Percentiles rank a stretch among this genome's conserved stretches.
Evolutionary conservation across 805 yeast genomes (phyloP).

Genomic region (Teunomyces barrocoloradensis): DNA sequence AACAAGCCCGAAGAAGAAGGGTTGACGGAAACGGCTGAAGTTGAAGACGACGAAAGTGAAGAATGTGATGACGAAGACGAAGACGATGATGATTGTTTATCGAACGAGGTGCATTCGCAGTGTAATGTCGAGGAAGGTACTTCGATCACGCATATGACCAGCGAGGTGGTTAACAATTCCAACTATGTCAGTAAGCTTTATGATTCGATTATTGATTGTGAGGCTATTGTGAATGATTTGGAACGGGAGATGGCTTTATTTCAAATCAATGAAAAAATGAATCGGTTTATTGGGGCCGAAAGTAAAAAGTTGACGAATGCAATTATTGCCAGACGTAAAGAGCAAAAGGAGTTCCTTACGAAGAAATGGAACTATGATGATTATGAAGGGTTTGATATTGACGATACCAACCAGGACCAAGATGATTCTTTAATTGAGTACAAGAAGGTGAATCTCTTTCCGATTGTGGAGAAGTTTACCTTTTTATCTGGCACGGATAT

Average conservation of each 20-base stretch:
- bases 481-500: constrained; percentile 69
- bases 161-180: constrained; percentile 5
- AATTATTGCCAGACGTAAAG: constrained; percentile 32
- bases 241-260: constrained; percentile 33
- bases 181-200: constrained; percentile 26
- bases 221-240: constrained; percentile 29
- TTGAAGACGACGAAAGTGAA: constrained; percentile 21
- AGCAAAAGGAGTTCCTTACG: constrained; percentile 28
- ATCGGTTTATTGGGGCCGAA: constrained; percentile 30
- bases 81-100: constrained; percentile 16
- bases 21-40: constrained; percentile 18
- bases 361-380: constrained; percentile 41
- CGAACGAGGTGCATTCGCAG: constrained; percentile 5
- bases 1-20: constrained; percentile 19
- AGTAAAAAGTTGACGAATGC: constrained; percentile 28
- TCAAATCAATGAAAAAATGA: constrained; percentile 32
- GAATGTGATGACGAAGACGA: constrained; percentile 29
- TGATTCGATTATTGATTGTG: constrained; percentile 35
- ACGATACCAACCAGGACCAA: constrained; percentile 30
- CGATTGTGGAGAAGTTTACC: constrained; percentile 89
- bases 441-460: constrained; percentile 68
- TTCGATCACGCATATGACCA: neutral
- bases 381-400: constrained; percentile 40
- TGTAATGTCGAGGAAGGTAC: neutral
- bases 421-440: constrained; percentile 45